These are phyloP conservation scores for Leccinellum luteum DNA, from an alignment of 768 basidiomycete genomes.

Conservation along the genomic window DNA sequence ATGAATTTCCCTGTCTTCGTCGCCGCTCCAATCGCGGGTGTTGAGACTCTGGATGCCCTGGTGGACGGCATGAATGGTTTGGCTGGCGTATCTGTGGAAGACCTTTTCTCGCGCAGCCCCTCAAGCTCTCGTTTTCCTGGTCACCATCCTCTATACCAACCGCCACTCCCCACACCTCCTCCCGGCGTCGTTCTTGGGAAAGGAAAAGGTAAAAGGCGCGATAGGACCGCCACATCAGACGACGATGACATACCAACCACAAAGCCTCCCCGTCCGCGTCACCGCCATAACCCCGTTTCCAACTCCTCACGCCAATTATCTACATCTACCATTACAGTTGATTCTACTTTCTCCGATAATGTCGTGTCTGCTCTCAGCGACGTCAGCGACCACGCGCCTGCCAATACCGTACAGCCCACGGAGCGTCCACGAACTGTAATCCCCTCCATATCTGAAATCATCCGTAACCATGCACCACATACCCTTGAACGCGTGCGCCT, in stretches of 20 bases:
- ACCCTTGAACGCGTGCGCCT: conserved; percentile 48
- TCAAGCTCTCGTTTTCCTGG: conserved; percentile 53
- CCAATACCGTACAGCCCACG: conserved; percentile 18
- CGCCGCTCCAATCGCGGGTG: conserved; percentile 72
- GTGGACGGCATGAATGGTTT: conserved; percentile 91
- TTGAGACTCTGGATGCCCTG: conserved; percentile 85
- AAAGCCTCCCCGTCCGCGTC: conserved; percentile 19
- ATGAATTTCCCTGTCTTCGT: conserved; percentile 65
- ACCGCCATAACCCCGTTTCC: conserved; percentile 20
- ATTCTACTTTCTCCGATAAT: conserved; percentile 20
- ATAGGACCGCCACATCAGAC: conserved; percentile 42
- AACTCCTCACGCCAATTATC: conserved; percentile 26
- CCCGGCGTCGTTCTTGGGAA: conserved; percentile 72
- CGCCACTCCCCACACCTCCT: conserved; percentile 80
- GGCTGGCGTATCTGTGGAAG: conserved; percentile 64
- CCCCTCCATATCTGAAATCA: conserved; percentile 88
- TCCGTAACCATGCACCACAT: conserved; percentile 71
- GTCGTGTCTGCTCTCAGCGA: conserved; percentile 8
- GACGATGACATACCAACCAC: conserved; percentile 42
- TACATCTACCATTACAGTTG: conserved; percentile 31
- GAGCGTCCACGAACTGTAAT: conserved; percentile 48
- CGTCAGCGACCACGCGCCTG: conserved; percentile 6
- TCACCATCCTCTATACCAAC: conserved; percentile 77
- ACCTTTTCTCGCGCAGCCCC: conserved; percentile 44
- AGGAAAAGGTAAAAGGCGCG: conserved; percentile 32